Evolutionary conservation across 306 rosid species (phyloP), one percentile per base, ranked within the genome.

Genomic region (Begonia fuchsioides): DNA sequence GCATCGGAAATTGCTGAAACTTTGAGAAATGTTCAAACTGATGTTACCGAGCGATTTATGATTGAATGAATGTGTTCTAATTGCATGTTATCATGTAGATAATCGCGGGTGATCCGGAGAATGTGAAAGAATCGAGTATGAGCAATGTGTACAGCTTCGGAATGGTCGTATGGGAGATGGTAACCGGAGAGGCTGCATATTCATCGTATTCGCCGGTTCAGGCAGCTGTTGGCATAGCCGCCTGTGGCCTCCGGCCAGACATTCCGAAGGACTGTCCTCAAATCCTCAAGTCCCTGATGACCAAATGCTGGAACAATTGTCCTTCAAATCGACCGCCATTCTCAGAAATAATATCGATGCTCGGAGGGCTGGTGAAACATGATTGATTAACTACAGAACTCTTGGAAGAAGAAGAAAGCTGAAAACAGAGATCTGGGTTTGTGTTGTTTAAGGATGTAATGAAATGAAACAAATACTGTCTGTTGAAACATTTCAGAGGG

Each of bases 221-320:
- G 53, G 97, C 95, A 5, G 97, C 95, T 11, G 97, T 90, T 2
- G 95, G 94, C 3, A 85, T 90, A 49, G 97, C 95, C n/a, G 95
- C 97, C 8, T 90, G 95, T 69, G 97, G 95, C 60, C 93, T 90
- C 46, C 79, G 95, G 70, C 97, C 97, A 44, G 95, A 90, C 44
- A 80, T 90, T 53, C 97, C 95, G 2, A 90, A 77, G 63, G 95
- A 90, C 67, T 85, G 95, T 56, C 92, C 93, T 3, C 85, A 76
- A 66, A 71, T 53, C 60, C 83, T 90, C 41, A 90, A 69, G 66
- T 56, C 72, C 43, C 63, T 90, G 47, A 90, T 90, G 98, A 65
- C 72, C 17, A 90, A 73, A 67, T 90, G 95, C 73, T 90, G 95
- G 98, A 90, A 85, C 79, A 90, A 75, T 57, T 69, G 64, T 44